A percentile compares a stretch with the other conserved stretches of the same genome.
phyloP scores from a whole-genome alignment of 2,329 filamentous ascomycete species.

The Alternaria consortialis region DNA sequence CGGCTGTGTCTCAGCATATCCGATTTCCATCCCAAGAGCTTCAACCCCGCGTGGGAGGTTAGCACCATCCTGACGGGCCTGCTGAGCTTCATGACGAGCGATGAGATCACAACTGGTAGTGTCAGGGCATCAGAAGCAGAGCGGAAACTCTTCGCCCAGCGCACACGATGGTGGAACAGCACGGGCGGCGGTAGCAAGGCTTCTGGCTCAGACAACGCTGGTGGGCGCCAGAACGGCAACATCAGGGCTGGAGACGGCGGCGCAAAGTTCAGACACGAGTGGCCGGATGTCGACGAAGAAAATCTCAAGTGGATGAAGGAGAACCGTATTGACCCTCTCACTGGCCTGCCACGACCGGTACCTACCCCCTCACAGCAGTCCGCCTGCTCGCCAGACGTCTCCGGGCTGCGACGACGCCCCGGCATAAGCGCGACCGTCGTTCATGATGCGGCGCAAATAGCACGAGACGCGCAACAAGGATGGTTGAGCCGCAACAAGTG shows the following conservation, averaged over 20 bases:
- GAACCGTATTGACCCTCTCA: slow-evolving; percentile 78
- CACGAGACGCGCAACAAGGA: slow-evolving; percentile 78
- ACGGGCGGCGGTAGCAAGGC: slow-evolving; percentile 82
- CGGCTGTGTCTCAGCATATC: slow-evolving; percentile 94
- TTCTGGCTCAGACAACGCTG: slow-evolving; percentile 52
- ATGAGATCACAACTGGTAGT: slow-evolving; percentile 97
- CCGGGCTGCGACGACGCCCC: slow-evolving; percentile 70
- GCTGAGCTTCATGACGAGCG: slow-evolving; percentile 96
- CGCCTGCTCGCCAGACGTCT: slow-evolving; percentile 70
- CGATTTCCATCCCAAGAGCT: slow-evolving; percentile 97
- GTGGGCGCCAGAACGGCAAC: slow-evolving; percentile 64
- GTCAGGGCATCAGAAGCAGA: slow-evolving; percentile 80
- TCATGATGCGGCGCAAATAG: slow-evolving; percentile 77
- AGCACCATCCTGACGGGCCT: slow-evolving; percentile 95
- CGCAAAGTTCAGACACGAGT: slow-evolving; percentile 86
- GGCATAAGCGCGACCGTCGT: slow-evolving; percentile 70
- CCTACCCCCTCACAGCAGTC: slow-evolving; percentile 50
- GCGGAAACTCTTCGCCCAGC: slow-evolving; percentile 77
- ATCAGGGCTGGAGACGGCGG: slow-evolving; percentile 93
- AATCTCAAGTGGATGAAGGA: slow-evolving; percentile 94
- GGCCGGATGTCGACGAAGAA: slow-evolving; percentile 86
- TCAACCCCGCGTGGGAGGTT: slow-evolving; percentile 98
- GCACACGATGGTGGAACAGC: slow-evolving; percentile 94
- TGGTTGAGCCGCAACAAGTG: slow-evolving; percentile 86
- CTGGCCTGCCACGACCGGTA: slow-evolving; percentile 72